Conservation (phyloP, 257 asterid species). For the Coffea eugenioides region DNA sequence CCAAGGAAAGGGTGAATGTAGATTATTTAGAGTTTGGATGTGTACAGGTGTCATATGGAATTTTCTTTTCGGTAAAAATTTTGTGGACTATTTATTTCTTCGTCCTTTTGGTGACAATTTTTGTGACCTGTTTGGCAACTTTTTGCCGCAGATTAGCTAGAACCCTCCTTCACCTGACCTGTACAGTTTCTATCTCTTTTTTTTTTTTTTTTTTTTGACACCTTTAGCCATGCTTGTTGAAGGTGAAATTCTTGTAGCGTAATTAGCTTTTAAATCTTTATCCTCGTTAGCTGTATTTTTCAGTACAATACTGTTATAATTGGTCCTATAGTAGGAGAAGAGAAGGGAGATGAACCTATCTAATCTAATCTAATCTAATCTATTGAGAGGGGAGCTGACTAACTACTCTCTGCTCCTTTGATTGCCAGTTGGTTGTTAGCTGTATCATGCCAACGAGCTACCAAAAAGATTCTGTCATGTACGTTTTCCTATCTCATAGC, state of each 20-base stretch:
- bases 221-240: background rate
- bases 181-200: background rate
- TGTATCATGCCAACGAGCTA: background rate
- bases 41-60: constrained; percentile 5
- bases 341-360: too few relatives aligned
- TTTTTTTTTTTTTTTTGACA: background rate
- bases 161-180: background rate
- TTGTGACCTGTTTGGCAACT: background rate
- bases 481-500: background rate
- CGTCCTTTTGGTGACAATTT: background rate
- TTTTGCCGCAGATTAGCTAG: background rate
- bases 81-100: background rate
- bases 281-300: background rate
- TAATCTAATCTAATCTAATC: too few relatives aligned
- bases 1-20: background rate
- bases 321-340: too few relatives aligned
- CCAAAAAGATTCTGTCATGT: background rate
- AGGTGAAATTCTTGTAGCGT: background rate
- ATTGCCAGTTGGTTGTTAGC: too few relatives aligned
- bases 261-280: background rate
- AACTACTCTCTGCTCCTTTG: too few relatives aligned
- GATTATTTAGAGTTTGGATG: constrained; percentile 1
- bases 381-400: too few relatives aligned
- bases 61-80: background rate
- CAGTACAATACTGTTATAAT: too few relatives aligned